A percentile compares a stretch with the other conserved stretches of the same genome.
These are phyloP conservation scores for Strigomonas galati DNA, from an alignment of 208 protist species.

Conservation along the genomic window DNA sequence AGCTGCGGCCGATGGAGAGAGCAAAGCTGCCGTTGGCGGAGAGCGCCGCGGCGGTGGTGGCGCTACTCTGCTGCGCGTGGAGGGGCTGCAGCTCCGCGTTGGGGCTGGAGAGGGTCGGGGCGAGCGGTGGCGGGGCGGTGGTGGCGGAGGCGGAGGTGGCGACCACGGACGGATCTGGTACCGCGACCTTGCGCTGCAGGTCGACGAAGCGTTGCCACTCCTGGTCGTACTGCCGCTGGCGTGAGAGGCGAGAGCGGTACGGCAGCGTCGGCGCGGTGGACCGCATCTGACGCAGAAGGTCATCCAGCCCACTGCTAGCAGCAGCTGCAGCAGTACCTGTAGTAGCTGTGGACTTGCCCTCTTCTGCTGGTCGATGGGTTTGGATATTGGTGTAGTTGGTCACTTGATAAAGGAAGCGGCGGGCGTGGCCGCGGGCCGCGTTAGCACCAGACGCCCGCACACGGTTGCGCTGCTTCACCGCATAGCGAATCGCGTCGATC, in stretches of 20 bases:
- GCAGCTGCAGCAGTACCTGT: neutral
- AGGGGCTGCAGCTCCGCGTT: constrained; percentile 10
- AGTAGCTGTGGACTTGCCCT: neutral
- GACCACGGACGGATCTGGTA: constrained; percentile 4
- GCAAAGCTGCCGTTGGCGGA: constrained; percentile 21
- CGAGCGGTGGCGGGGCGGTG: neutral
- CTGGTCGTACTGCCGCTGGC: constrained; percentile 44
- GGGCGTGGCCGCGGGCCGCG: neutral
- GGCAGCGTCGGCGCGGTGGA: constrained; percentile 26
- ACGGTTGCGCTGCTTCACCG: constrained; percentile 16
- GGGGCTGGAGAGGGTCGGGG: neutral
- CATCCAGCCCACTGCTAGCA: neutral
- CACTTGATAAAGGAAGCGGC: neutral
- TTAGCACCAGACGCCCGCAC: too few relatives aligned
- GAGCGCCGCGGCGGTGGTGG: constrained; percentile 7
- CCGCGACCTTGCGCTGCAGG: constrained; percentile 20
- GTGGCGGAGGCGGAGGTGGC: constrained; percentile 4
- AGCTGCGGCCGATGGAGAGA: constrained; percentile 9
- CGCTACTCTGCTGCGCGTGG: constrained; percentile 11
- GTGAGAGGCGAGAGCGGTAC: constrained; percentile 41
- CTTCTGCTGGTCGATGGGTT: neutral
- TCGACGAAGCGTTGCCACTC: constrained; percentile 37
- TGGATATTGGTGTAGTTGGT: neutral
- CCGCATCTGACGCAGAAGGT: constrained; percentile 21
- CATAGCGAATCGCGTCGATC: constrained; percentile 64